Percentiles rank a stretch among this genome's conserved stretches.
Conservation (phyloP, 306 rosid species). For the Prosopis cineraria region DNA sequence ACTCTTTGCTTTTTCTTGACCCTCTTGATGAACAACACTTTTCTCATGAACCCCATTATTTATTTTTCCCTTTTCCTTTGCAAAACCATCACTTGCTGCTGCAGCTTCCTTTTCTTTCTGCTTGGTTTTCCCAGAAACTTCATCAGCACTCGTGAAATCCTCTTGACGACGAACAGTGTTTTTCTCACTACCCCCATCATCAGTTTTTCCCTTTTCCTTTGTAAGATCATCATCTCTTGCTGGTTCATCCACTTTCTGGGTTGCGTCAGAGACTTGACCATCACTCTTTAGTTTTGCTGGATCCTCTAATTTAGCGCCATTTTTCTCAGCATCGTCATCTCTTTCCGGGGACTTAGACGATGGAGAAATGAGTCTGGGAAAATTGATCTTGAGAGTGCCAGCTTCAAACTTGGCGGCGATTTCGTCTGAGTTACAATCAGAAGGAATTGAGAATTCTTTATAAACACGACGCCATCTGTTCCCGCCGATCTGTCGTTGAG, state of each 20-base stretch:
- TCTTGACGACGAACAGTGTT: neutral
- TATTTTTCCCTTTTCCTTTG: constrained; percentile 13
- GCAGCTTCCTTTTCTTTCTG: constrained; percentile 35
- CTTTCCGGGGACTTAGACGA: neutral
- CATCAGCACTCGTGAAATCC: neutral
- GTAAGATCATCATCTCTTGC: constrained; percentile 21
- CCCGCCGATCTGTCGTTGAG: constrained; percentile 39
- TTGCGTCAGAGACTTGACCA: neutral
- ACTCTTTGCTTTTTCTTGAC: neutral
- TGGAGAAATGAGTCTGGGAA: constrained; percentile 42
- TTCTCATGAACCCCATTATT: neutral
- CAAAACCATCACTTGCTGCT: neutral
- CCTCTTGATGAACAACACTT: neutral
- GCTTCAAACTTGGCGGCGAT: constrained; percentile 61
- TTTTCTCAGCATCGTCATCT: constrained; percentile 9
- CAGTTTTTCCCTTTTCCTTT: constrained; percentile 5
- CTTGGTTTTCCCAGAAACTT: constrained; percentile 4
- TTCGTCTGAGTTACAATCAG: constrained; percentile 40
- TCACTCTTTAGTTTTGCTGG: neutral
- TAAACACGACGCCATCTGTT: constrained; percentile 56
- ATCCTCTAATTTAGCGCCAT: constrained; percentile 1
- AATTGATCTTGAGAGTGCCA: constrained; percentile 47
- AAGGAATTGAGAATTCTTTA: constrained; percentile 52
- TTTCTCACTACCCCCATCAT: neutral
- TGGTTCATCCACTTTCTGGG: constrained; percentile 9